Evolutionary conservation across 2,329 filamentous ascomycete genomes (phyloP), one percentile per base, ranked within the genome.

Genomic region (Arthrobotrys pseudoclavata): DNA sequence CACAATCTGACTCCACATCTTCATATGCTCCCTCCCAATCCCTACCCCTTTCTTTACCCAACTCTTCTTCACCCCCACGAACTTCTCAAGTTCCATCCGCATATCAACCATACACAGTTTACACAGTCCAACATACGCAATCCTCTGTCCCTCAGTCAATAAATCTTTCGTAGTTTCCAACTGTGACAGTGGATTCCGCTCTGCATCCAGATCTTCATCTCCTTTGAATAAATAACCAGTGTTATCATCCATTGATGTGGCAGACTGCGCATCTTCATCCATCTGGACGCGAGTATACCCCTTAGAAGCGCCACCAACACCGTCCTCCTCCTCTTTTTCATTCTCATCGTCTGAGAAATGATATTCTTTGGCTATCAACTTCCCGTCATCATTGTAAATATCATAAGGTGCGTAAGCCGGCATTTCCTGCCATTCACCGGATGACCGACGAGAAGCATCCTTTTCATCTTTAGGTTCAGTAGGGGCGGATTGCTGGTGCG

Each of bases 1-100:
- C 88, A 97, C 97, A 85, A 96, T 96, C 83, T 99, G 96, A 70
- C 92, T 90, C 95, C 95, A 99, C 92, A 97, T 97, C 84, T 91
- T 91, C 85, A 92, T 91, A 40, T 90, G 89, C 83, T 97, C 96
- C 10, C 90, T 85, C 0, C 92, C 89, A 77, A 91, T 85, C 31
- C 88, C 87, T 10, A 94, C 83, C 50, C 90, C 86, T 83, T 95
- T 97, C 84, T 91, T 96, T 1, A 89, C 88, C 20, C 50, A 57
- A 20, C 62, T 80, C 48, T 87, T 88, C 81, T 87, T 92, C 1
- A 87, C 90, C 29, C 85, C 84, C 76, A 90, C 88, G 45, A 94
- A 83, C 10, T 84, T 84, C 70, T 93, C 89, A 67, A 91, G 83
- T 34, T 92, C 90, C 79, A 89, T 89, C 64, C 91, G 86, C 90